A percentile compares a stretch with the other conserved stretches of the same genome.
Evolutionary conservation across 1,139 yeast species (phyloP).

Genomic region (Blastobotrys buckinghamii): DNA sequence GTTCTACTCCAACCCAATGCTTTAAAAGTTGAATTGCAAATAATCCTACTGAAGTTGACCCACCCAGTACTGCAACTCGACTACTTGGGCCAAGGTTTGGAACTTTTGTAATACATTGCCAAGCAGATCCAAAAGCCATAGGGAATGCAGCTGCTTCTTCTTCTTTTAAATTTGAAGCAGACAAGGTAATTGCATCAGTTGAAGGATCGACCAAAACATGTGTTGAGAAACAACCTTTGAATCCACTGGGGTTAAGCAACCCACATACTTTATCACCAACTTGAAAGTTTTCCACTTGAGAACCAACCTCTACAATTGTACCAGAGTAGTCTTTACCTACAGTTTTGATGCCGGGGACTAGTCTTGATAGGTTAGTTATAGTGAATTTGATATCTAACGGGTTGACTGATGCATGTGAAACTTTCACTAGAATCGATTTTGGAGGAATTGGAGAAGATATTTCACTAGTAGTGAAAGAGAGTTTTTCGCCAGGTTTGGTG

Average conservation of each 20-base stretch:
- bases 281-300: conserved; percentile 29
- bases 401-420: conserved; percentile 54
- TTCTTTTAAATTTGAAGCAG: conserved; percentile 45
- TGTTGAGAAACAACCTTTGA: conserved; percentile 49
- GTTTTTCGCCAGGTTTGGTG: too few species aligned
- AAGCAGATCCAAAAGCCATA: conserved; percentile 54
- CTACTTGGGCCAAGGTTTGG: conserved; percentile 25
- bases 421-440: conserved; percentile 50
- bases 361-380: conserved; percentile 35
- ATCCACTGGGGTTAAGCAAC: conserved; percentile 37
- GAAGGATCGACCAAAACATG: conserved; percentile 44
- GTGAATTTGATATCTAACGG: conserved; percentile 59
- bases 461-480: too few species aligned
- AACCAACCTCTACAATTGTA: conserved; percentile 52
- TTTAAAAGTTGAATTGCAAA: conserved; percentile 54
- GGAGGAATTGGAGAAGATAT: conserved; percentile 41
- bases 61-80: conserved; percentile 60
- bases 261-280: conserved; percentile 69
- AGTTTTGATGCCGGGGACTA: conserved; percentile 44
- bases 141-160: conserved; percentile 58
- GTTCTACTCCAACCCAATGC: conserved; percentile 37
- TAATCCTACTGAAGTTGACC: conserved; percentile 67
- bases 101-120: conserved; percentile 35
- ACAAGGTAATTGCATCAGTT: conserved; percentile 37
- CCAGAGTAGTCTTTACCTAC: conserved; percentile 72